Conservation (phyloP, 2,329 filamentous ascomycete species). For the Claviceps sp. region DNA sequence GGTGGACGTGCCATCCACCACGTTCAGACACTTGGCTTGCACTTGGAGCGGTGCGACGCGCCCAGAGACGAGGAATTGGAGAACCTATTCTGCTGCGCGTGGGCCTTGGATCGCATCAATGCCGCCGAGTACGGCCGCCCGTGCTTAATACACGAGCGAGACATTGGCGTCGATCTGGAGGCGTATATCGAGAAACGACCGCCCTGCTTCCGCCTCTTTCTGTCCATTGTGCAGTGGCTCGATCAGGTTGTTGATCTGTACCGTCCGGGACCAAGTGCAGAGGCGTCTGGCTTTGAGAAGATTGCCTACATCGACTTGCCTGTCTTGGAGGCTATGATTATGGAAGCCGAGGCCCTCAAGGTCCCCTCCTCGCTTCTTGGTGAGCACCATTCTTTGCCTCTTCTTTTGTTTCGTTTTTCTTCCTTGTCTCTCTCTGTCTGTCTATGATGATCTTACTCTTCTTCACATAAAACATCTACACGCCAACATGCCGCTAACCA, state of each 20-base stretch:
- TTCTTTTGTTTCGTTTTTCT: not conserved
- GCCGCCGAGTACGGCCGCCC: slow-evolving; percentile 47
- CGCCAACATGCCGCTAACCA: not conserved
- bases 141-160: slow-evolving; percentile 45
- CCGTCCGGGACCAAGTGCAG: slow-evolving; percentile 34
- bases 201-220: slow-evolving; percentile 42
- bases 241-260: slow-evolving; percentile 49
- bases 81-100: slow-evolving; percentile 43
- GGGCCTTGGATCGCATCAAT: slow-evolving; percentile 47
- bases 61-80: slow-evolving; percentile 29
- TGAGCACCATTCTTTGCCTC: slow-evolving; percentile 15
- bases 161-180: slow-evolving; percentile 40
- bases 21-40: slow-evolving; percentile 40
- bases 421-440: not conserved
- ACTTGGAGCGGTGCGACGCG: slow-evolving; percentile 30
- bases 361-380: slow-evolving; percentile 36
- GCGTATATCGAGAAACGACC: slow-evolving; percentile 35
- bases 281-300: slow-evolving; percentile 27
- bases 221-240: slow-evolving; percentile 40
- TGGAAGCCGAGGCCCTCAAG: slow-evolving; percentile 37
- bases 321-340: slow-evolving; percentile 43
- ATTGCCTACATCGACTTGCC: slow-evolving; percentile 38
- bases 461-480: too few relatives aligned
- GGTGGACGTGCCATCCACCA: slow-evolving; percentile 42
- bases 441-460: too few relatives aligned